phyloP scores from a whole-genome alignment of 2,329 filamentous ascomycete genomes.

The Diplodia seriata region DNA sequence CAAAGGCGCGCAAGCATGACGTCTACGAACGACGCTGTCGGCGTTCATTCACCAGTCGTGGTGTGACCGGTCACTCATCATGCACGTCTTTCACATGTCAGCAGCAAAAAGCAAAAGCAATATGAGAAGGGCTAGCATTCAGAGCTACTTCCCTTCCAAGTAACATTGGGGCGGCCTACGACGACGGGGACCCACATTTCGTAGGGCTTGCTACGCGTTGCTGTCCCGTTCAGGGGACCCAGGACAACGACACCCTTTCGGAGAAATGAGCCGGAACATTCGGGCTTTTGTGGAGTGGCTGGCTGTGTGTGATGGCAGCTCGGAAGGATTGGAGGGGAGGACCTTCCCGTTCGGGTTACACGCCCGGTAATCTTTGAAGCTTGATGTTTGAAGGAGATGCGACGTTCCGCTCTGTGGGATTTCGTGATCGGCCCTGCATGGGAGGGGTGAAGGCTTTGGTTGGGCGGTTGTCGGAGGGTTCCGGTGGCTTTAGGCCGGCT shows the following conservation, averaged over 20 bases:
- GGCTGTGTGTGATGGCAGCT: not conserved
- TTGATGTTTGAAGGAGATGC: not conserved
- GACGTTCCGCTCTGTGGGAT: not conserved
- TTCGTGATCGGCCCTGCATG: not conserved
- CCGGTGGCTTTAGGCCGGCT: not conserved
- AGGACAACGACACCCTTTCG: not conserved
- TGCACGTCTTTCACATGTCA: not conserved
- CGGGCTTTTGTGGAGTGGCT: not conserved
- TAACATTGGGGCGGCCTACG: not conserved
- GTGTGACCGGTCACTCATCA: not conserved
- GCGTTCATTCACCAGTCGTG: not conserved
- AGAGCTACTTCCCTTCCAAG: not conserved
- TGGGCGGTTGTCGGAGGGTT: not conserved
- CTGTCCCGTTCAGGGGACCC: not conserved
- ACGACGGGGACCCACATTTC: not conserved
- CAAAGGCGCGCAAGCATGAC: not conserved
- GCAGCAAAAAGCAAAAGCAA: not conserved
- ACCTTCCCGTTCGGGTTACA: not conserved
- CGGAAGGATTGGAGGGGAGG: not conserved
- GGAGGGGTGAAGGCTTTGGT: not conserved
- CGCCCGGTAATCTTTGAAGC: not conserved
- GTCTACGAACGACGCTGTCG: not conserved
- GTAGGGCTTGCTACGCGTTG: not conserved
- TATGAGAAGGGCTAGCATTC: not conserved
- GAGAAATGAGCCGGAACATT: not conserved